Evolutionary conservation across 495 filamentous ascomycete species (phyloP).

Genomic region (Penicillium lividum): DNA sequence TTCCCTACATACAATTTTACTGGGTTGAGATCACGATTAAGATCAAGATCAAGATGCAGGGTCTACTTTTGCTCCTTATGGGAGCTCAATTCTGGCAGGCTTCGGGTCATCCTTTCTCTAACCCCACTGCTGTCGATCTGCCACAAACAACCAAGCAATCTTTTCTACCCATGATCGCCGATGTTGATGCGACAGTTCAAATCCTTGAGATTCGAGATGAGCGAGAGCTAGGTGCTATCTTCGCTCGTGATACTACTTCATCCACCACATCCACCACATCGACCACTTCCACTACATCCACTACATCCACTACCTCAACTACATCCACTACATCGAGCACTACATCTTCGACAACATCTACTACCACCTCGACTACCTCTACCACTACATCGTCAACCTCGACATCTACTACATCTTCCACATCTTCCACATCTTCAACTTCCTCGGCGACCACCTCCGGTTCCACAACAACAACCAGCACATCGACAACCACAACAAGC

Average conservation of each 20-base stretch:
- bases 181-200: neutral
- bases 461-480: slow-evolving; percentile 10
- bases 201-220: slow-evolving; percentile 3
- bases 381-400: slow-evolving; percentile 4
- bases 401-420: slow-evolving; percentile 7
- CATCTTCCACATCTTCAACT: slow-evolving; percentile 8
- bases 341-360: slow-evolving; percentile 7
- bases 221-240: slow-evolving; percentile 1
- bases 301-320: neutral
- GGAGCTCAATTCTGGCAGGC: slow-evolving; percentile 1
- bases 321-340: slow-evolving; percentile 3
- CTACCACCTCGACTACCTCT: neutral
- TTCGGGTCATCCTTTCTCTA: slow-evolving; percentile 7
- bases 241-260: slow-evolving; percentile 20
- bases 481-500: slow-evolving; percentile 14
- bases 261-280: slow-evolving; percentile 8
- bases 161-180: neutral
- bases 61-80: slow-evolving; percentile 7
- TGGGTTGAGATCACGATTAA: too few species aligned
- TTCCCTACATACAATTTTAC: neutral
- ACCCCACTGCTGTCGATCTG: neutral
- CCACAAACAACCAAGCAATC: neutral
- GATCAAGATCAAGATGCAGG: neutral
- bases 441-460: slow-evolving; percentile 11
- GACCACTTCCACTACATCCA: slow-evolving; percentile 7